phyloP scores from a whole-genome alignment of 1,139 yeast species.

The Saccharomyces hybrid region DNA sequence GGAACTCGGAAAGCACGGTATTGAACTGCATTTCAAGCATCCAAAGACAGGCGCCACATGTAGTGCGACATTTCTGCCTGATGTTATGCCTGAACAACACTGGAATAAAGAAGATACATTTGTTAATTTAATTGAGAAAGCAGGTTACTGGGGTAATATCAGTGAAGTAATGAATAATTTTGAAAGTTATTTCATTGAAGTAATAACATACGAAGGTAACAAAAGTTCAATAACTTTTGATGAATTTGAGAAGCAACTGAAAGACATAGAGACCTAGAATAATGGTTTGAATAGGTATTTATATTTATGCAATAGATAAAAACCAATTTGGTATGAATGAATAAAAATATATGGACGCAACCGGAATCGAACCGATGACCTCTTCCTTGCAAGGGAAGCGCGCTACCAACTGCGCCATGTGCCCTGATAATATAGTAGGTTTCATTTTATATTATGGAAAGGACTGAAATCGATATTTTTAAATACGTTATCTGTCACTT shows the following conservation, averaged over 20 bases:
- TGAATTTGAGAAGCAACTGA: constrained; percentile 14
- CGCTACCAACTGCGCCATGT: constrained; percentile 34
- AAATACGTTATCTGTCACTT: neutral
- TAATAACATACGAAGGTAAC: constrained; percentile 28
- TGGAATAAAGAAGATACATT: constrained; percentile 76
- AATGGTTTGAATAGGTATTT: neutral
- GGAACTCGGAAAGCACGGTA: constrained; percentile 79
- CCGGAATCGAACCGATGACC: too few species aligned
- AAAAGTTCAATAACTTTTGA: constrained; percentile 24
- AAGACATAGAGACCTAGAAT: neutral
- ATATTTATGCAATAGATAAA: too few species aligned
- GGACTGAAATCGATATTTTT: too few species aligned
- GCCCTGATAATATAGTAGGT: constrained; percentile 24
- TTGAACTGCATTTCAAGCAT: constrained; percentile 45
- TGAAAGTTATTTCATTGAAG: constrained; percentile 24
- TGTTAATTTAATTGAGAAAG: constrained; percentile 61
- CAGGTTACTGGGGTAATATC: constrained; percentile 31
- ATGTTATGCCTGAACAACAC: constrained; percentile 81
- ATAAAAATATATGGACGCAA: constrained; percentile 21
- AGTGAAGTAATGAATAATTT: constrained; percentile 21
- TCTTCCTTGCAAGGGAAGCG: constrained; percentile 33
- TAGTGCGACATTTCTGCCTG: constrained; percentile 83
- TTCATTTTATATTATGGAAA: too few species aligned
- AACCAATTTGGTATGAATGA: too few species aligned
- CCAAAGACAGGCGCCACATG: constrained; percentile 32